phyloP scores from a whole-genome alignment of 257 asterid genomes.

The Solanum peruvianum region DNA sequence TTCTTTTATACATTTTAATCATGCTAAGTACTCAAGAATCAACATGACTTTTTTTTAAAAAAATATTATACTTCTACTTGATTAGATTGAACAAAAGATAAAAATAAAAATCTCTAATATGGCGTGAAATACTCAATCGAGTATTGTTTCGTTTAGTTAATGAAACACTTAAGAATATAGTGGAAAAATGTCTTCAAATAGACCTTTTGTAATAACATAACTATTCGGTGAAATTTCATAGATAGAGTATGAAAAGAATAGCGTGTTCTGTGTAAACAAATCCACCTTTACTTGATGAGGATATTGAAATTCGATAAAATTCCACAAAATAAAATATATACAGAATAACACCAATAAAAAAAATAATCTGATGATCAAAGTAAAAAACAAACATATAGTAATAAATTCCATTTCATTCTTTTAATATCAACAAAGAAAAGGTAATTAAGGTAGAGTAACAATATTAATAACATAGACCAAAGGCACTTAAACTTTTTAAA shows the following conservation, averaged over 20 bases:
- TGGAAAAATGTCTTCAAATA: background rate
- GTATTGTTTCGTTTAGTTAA: background rate
- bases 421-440: background rate
- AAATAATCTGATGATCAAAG: background rate
- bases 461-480: background rate
- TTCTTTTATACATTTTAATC: background rate
- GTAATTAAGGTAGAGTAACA: background rate
- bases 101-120: background rate
- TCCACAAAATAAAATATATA: background rate
- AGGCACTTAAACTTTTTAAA: background rate
- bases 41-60: background rate
- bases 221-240: background rate
- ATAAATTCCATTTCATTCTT: background rate
- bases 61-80: too few relatives aligned
- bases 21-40: background rate
- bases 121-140: background rate
- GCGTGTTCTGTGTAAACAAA: too few relatives aligned
- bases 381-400: background rate
- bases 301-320: too few relatives aligned
- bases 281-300: rapidly evolving
- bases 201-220: too few relatives aligned
- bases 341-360: background rate
- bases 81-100: background rate
- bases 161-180: background rate
- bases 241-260: too few relatives aligned